Evolutionary conservation across 2,329 filamentous ascomycete genomes (phyloP).

Genomic region (Scedosporium aurantiacum): DNA sequence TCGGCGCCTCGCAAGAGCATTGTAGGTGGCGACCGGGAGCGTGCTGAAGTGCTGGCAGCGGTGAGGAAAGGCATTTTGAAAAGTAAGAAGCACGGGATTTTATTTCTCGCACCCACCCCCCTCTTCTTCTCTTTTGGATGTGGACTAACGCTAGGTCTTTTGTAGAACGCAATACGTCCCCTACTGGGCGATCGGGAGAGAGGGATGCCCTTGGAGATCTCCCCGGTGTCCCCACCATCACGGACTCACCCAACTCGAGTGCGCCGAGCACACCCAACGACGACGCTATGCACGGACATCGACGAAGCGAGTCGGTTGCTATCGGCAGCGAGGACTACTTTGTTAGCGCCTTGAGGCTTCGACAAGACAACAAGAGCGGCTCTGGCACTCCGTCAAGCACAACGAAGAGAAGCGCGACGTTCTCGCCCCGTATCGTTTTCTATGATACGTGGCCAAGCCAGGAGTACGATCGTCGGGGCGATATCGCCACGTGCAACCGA

Average conservation of each 20-base stretch:
- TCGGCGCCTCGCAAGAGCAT: conserved; percentile 72
- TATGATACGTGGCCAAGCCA: conserved; percentile 92
- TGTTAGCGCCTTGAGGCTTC: conserved; percentile 61
- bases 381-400: conserved; percentile 64
- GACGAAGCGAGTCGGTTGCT: conserved; percentile 57
- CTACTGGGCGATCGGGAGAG: not conserved
- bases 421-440: conserved; percentile 88
- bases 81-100: conserved; percentile 38
- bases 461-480: conserved; percentile 91
- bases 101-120: not conserved
- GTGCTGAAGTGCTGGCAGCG: conserved; percentile 81
- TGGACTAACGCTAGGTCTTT: not conserved
- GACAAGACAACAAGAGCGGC: conserved; percentile 66
- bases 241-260: conserved; percentile 74
- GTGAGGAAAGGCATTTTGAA: conserved; percentile 95
- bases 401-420: conserved; percentile 56
- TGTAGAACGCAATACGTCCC: not conserved
- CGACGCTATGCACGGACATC: conserved; percentile 52
- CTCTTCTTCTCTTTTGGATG: no score
- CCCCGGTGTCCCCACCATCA: conserved; percentile 50
- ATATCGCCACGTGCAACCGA: conserved; percentile 95
- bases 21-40: conserved; percentile 77
- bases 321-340: conserved; percentile 87
- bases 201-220: conserved; percentile 23
- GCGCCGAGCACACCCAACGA: conserved; percentile 81